Evolutionary conservation across 805 yeast species (phyloP), one percentile per base, ranked within the genome.

Genomic region (Kregervanrija fluxuum): DNA sequence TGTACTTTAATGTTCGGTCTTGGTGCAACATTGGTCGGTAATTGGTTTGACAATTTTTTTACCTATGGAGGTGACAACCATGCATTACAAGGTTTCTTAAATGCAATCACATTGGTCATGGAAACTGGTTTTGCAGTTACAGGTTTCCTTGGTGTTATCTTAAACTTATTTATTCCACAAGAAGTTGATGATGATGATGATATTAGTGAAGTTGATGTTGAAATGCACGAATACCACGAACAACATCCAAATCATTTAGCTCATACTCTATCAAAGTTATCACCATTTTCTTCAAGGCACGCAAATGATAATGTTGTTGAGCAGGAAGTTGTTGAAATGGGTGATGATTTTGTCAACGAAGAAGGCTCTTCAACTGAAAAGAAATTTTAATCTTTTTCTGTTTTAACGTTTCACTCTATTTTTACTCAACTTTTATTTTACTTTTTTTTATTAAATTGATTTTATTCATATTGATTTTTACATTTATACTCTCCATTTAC

Each of bases 51-150:
- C 40, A 46, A 59, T 45, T 75, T 74, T 14, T 76, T 76, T 60
- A 74, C 80, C 28, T 75, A 75, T 59, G 44, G 49, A 11, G 80
- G 80, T 37, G 57, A 45, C 43, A 75, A 75, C 61, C 53, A 48
- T 33, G 53, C 70, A 6, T 64, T 74, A 41, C 46, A 54, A 41
- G 80, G 80, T 35, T 75, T 76, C 64, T 65, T 66, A 46, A 65
- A 74, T 53, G 80, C 81, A 39, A 74, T 75, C 42, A 63, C 70
- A 15, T 67, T 75, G 52, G 78, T 76, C 35, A 69, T 75, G 77
- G 79, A 75, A 57, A 74, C 79, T 30, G 79, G 80, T 22, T 76
- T 74, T 49, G 80, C 81, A 14, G 65, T 75, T 40, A 65, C 80
- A 22, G 81, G 81, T 12, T 69, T 76, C 53, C 31, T 75, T 41